Evolutionary conservation across 176 grass and related monocot genomes (phyloP).

Genomic region (Calamus simplicifolius): DNA sequence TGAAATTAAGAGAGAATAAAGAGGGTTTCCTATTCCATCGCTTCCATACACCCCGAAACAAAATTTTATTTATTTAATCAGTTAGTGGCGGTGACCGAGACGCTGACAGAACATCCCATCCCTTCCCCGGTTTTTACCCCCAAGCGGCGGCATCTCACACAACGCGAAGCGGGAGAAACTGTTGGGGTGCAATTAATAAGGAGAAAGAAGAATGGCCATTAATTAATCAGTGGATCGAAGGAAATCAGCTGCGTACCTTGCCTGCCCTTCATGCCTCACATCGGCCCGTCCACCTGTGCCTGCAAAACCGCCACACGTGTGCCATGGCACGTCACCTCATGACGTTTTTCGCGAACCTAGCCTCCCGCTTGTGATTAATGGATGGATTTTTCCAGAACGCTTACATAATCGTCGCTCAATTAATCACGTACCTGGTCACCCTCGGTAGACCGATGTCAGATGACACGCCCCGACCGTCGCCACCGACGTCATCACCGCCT

Average conservation of each 20-base stretch:
- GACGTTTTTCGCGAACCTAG: too few species aligned
- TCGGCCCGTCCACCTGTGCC: slow-evolving; percentile 78
- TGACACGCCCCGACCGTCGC: slow-evolving; percentile 16
- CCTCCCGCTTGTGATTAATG: too few species aligned
- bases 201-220: too few species aligned
- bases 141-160: slow-evolving; percentile 36
- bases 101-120: not conserved
- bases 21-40: too few species aligned
- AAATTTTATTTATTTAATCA: too few species aligned
- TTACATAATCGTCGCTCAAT: too few species aligned
- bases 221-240: too few species aligned
- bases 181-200: too few species aligned
- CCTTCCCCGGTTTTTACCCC: slow-evolving; percentile 2
- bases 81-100: too few species aligned
- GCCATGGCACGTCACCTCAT: slow-evolving; percentile 1
- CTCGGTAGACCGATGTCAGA: slow-evolving; percentile 65
- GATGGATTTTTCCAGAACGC: too few species aligned
- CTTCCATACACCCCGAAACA: too few species aligned
- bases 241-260: slow-evolving; percentile 46
- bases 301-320: slow-evolving; percentile 29
- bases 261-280: slow-evolving; percentile 83
- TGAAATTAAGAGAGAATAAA: too few species aligned
- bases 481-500: slow-evolving; percentile 9
- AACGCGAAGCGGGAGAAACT: not conserved
- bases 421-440: slow-evolving; percentile 51